These are phyloP conservation scores for Penicillium turbatum DNA, from an alignment of 495 filamentous ascomycete species.

Conservation along the genomic window DNA sequence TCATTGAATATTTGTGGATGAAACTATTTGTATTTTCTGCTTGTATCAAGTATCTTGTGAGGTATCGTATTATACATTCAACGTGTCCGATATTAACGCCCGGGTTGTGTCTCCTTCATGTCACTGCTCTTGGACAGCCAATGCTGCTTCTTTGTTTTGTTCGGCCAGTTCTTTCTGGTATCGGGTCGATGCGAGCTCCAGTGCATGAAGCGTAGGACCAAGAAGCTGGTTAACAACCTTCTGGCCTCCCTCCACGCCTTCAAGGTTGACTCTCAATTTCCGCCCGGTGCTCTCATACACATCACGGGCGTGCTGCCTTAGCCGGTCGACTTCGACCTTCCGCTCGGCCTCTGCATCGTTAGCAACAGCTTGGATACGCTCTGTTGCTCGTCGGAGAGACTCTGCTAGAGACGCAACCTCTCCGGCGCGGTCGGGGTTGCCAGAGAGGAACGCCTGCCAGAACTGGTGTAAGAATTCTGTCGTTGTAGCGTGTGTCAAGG, in stretches of 20 bases:
- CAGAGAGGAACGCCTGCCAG: conserved; percentile 84
- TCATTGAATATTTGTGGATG: too few relatives aligned
- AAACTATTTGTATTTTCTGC: too few relatives aligned
- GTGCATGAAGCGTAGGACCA: conserved; percentile 60
- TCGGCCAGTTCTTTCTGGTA: conserved; percentile 62
- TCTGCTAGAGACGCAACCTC: conserved; percentile 75
- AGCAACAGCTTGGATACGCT: conserved; percentile 79
- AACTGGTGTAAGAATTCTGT: conserved; percentile 96
- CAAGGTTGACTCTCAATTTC: conserved; percentile 60
- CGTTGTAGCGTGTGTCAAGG: conserved; percentile 84
- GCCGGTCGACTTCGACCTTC: conserved; percentile 50
- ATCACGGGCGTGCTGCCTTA: conserved; percentile 64
- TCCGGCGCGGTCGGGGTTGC: conserved; percentile 66
- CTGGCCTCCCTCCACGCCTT: conserved; percentile 65
- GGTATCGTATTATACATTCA: conserved; percentile 13
- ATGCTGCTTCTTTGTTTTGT: conserved; percentile 44
- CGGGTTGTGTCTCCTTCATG: not conserved
- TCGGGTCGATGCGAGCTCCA: conserved; percentile 58
- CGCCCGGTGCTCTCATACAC: conserved; percentile 64
- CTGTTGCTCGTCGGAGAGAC: conserved; percentile 66
- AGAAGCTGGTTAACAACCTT: conserved; percentile 72
- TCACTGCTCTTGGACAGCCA: conserved; percentile 15
- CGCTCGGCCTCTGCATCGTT: conserved; percentile 72
- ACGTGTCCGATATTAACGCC: conserved; percentile 10
- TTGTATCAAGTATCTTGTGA: not conserved